Conservation (phyloP, 2,329 filamentous ascomycete genomes). For the Thelonectria blattea region DNA sequence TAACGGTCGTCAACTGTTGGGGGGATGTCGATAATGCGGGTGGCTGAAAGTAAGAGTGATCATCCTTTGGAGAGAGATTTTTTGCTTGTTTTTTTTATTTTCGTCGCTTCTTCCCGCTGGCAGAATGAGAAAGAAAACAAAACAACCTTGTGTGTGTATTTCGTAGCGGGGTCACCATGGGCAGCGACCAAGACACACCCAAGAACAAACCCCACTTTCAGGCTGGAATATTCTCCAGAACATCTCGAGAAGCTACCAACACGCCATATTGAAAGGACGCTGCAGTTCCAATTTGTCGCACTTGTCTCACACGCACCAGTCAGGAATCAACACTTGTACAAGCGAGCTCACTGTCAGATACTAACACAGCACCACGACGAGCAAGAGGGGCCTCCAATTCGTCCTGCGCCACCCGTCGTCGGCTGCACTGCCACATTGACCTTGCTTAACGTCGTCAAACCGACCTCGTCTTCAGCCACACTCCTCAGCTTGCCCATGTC, state of each 20-base stretch:
- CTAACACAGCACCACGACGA: no score
- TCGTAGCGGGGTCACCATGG: conserved; percentile 19
- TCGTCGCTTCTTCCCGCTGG: not conserved
- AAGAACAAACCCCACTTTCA: conserved; percentile 15
- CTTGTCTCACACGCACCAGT: not conserved
- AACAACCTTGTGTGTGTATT: conserved; percentile 4
- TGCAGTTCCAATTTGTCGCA: no score
- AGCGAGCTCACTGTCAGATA: not conserved
- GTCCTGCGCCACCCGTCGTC: not conserved
- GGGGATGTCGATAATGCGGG: not conserved
- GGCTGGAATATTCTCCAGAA: conserved; percentile 11
- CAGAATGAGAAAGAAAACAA: conserved; percentile 14
- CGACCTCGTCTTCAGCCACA: conserved; percentile 12
- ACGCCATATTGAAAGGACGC: no score
- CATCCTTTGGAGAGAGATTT: not conserved
- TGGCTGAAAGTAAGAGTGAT: not conserved
- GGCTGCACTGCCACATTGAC: conserved; percentile 10
- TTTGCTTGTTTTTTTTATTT: not conserved
- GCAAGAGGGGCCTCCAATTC: not conserved
- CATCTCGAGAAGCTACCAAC: no score
- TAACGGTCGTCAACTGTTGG: not conserved
- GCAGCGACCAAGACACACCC: conserved; percentile 2
- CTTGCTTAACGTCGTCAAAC: not conserved
- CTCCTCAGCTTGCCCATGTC: not conserved
- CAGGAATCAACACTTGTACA: not conserved